Evolutionary conservation across 331 rosid species (phyloP).

Genomic region (Telfairia occidentalis): DNA sequence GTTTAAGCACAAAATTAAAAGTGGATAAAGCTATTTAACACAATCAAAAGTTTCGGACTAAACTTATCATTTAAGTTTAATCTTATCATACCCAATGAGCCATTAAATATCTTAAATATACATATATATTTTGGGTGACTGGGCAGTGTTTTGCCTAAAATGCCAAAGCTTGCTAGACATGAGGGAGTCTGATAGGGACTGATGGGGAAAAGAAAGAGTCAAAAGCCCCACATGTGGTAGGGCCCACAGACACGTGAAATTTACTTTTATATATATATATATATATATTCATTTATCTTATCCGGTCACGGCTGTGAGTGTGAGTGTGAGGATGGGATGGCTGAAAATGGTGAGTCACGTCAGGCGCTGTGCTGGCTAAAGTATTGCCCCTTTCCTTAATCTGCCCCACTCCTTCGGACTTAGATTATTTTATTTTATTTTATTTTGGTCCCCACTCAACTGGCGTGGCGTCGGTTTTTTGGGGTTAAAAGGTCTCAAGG

Average conservation of each 20-base stretch:
- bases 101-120: too few relatives aligned
- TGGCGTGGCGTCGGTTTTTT: background rate
- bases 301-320: conserved; percentile 20
- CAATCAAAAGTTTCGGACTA: too few relatives aligned
- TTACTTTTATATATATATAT: background rate
- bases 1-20: too few relatives aligned
- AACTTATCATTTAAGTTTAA: too few relatives aligned
- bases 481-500: background rate
- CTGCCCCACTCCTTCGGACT: background rate
- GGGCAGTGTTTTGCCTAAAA: background rate
- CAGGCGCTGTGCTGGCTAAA: conserved; percentile 2
- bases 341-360: conserved; percentile 16
- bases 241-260: conserved; percentile 35
- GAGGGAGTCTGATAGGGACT: background rate
- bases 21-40: too few relatives aligned
- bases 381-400: background rate
- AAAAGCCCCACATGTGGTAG: conserved; percentile 21
- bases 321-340: background rate
- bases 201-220: background rate
- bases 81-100: too few relatives aligned
- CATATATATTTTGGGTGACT: too few relatives aligned
- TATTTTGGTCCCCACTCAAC: background rate
- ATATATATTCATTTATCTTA: conserved; percentile 17
- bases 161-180: background rate
- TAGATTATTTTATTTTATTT: background rate